Conservation (phyloP, 805 yeast species). For the Candida hungchunana region DNA sequence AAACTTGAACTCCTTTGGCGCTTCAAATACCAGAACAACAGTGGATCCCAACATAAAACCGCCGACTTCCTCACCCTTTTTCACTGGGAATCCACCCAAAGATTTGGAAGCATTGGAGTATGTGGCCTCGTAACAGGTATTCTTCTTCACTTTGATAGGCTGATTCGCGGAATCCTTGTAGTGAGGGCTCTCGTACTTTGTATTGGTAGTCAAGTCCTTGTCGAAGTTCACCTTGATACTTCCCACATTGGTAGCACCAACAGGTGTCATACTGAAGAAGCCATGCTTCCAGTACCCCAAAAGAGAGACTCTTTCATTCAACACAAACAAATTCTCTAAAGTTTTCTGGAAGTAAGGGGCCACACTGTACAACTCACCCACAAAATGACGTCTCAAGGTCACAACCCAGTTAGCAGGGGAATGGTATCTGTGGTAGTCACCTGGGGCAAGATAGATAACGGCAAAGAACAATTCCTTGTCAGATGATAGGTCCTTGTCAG, state of each 20-base stretch:
- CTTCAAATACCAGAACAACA: slow-evolving; percentile 95
- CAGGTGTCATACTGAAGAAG: slow-evolving; percentile 97
- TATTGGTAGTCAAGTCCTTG: slow-evolving; percentile 82
- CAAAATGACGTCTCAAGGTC: slow-evolving; percentile 87
- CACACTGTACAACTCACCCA: slow-evolving; percentile 92
- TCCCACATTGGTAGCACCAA: slow-evolving; percentile 98
- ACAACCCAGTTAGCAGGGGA: slow-evolving; percentile 97
- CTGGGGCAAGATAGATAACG: slow-evolving; percentile 95
- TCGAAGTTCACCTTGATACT: slow-evolving; percentile 90
- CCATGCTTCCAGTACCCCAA: slow-evolving; percentile 97
- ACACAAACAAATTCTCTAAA: slow-evolving; percentile 77
- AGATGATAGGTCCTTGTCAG: no score
- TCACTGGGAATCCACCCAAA: slow-evolving; percentile 82
- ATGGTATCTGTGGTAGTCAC: slow-evolving; percentile 96
- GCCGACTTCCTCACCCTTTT: slow-evolving; percentile 93
- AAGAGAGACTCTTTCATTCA: slow-evolving; percentile 93
- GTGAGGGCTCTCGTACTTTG: slow-evolving; percentile 47
- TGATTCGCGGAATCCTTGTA: slow-evolving; percentile 17
- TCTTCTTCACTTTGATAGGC: slow-evolving; percentile 49
- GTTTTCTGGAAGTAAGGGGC: slow-evolving; percentile 94
- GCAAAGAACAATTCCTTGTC: slow-evolving; percentile 73
- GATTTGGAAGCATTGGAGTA: slow-evolving; percentile 73
- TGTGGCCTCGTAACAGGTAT: slow-evolving; percentile 91
- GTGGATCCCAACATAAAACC: slow-evolving; percentile 96
- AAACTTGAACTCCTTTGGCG: slow-evolving; percentile 77